These are phyloP conservation scores for Testicularia cyperi DNA, from an alignment of 1,284 basidiomycete species.

Conservation along the genomic window DNA sequence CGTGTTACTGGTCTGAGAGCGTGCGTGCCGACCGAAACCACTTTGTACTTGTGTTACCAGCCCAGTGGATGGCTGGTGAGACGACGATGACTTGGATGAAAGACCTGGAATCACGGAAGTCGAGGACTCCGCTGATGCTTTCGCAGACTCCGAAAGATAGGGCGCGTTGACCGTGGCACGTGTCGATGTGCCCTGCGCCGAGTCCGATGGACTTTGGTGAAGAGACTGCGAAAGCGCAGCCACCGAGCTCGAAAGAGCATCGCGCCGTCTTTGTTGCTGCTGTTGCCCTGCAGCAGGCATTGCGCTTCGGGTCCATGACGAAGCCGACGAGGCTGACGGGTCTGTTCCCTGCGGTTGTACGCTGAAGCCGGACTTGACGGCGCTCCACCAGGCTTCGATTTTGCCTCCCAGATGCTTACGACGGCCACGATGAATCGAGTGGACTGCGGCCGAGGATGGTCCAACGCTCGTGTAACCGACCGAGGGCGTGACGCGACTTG, in stretches of 20 bases:
- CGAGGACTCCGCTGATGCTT: no score
- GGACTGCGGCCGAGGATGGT: not conserved
- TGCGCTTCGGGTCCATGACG: no score
- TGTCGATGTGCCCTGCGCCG: no score
- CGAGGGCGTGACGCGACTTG: conserved; percentile 33
- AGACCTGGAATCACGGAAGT: no score
- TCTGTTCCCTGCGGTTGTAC: no score
- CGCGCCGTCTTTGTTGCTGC: no score
- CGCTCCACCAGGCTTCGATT: conserved; percentile 57
- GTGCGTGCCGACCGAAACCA: conserved; percentile 32
- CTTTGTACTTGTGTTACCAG: conserved; percentile 33
- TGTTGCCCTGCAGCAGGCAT: no score
- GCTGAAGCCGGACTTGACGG: conserved; percentile 54
- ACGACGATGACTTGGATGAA: conserved; percentile 3
- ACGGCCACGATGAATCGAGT: conserved; percentile 22
- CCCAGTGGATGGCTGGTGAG: conserved; percentile 7
- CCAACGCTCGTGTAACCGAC: conserved; percentile 21
- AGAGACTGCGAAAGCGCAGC: conserved; percentile 26
- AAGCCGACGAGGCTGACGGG: no score
- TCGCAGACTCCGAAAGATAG: no score
- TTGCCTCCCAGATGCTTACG: conserved; percentile 47
- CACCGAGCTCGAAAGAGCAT: conserved; percentile 8
- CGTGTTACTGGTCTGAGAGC: conserved; percentile 28
- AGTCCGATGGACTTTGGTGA: conserved; percentile 12
- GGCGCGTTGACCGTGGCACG: conserved; percentile 4